Percentiles rank a stretch among this genome's conserved stretches.
phyloP scores from a whole-genome alignment of 2,329 filamentous ascomycete species.

The Phyllosticta citriasiana region DNA sequence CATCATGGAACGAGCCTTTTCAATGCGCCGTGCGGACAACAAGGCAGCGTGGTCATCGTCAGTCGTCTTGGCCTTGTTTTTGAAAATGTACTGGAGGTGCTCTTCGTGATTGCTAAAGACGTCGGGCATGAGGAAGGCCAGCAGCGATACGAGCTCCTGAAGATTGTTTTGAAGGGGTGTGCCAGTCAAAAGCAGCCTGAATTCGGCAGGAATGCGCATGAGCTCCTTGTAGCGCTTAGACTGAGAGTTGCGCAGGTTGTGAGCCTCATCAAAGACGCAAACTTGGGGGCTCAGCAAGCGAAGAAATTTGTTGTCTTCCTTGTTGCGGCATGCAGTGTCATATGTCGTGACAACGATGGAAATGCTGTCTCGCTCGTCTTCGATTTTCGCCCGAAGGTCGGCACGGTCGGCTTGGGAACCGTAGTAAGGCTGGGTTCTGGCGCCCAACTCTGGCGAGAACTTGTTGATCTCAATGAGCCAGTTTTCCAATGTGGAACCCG shows the following conservation, averaged over 20 bases:
- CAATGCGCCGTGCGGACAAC: constrained; percentile 77
- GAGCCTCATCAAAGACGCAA: constrained; percentile 86
- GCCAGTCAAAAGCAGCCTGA: constrained; percentile 77
- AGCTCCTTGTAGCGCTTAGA: constrained; percentile 75
- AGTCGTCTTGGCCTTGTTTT: constrained; percentile 77
- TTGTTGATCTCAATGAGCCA: constrained; percentile 85
- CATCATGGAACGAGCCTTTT: constrained; percentile 79
- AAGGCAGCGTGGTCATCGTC: constrained; percentile 70
- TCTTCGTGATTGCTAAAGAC: constrained; percentile 71
- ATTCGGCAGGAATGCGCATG: constrained; percentile 65
- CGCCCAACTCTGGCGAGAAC: constrained; percentile 68
- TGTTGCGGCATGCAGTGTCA: constrained; percentile 49
- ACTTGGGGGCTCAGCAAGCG: constrained; percentile 46
- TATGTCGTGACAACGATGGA: constrained; percentile 66
- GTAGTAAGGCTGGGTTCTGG: constrained; percentile 57
- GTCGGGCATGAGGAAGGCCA: constrained; percentile 86
- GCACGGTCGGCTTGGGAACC: constrained; percentile 59
- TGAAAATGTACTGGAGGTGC: constrained; percentile 78
- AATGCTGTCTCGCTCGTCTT: constrained; percentile 53
- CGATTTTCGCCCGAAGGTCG: constrained; percentile 56
- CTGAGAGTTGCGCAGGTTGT: constrained; percentile 80
- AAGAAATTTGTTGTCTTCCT: constrained; percentile 54
- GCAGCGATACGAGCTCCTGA: constrained; percentile 77
- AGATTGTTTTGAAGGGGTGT: constrained; percentile 94
- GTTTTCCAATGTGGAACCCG: constrained; percentile 88